Evolutionary conservation across 2,329 filamentous ascomycete species (phyloP).

Genomic region (Apiospora sp.): DNA sequence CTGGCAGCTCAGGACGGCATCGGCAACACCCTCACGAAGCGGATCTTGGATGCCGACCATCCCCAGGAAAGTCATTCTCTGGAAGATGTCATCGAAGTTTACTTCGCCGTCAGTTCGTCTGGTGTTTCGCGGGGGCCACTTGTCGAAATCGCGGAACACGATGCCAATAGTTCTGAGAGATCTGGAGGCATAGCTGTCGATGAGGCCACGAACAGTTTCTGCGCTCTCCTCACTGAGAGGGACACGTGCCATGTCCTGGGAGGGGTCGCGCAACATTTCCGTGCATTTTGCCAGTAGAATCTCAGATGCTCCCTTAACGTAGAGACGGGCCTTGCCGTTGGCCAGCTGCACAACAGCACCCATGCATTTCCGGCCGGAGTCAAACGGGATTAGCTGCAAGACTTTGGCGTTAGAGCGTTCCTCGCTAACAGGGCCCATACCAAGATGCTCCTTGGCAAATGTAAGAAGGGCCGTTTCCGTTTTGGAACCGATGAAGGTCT

Average conservation of each 20-base stretch:
- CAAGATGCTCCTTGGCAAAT: slow-evolving; percentile 71
- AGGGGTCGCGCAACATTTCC: slow-evolving; percentile 58
- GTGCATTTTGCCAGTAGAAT: slow-evolving; percentile 67
- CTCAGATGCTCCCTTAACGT: slow-evolving; percentile 71
- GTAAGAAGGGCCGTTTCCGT: slow-evolving; percentile 79
- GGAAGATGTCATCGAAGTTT: slow-evolving; percentile 72
- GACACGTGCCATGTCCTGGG: slow-evolving; percentile 50
- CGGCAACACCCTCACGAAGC: slow-evolving; percentile 75
- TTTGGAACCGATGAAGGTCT: slow-evolving; percentile 78
- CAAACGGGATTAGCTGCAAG: slow-evolving; percentile 76
- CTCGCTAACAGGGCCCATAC: slow-evolving; percentile 70
- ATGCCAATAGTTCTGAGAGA: slow-evolving; percentile 87
- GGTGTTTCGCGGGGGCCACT: slow-evolving; percentile 78
- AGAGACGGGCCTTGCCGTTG: slow-evolving; percentile 61
- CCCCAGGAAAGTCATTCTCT: slow-evolving; percentile 71
- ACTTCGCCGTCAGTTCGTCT: slow-evolving; percentile 64
- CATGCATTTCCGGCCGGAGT: slow-evolving; percentile 79
- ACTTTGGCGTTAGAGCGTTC: slow-evolving; percentile 67
- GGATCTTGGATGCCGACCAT: slow-evolving; percentile 86
- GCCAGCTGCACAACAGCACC: slow-evolving; percentile 63
- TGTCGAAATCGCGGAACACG: slow-evolving; percentile 82
- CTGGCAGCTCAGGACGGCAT: slow-evolving; percentile 77
- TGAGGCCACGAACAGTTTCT: slow-evolving; percentile 68
- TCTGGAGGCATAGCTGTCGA: slow-evolving; percentile 78
- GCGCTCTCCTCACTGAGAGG: slow-evolving; percentile 61